Evolutionary conservation across 1,139 yeast species (phyloP).

Genomic region (Kluyveromyces sp.): DNA sequence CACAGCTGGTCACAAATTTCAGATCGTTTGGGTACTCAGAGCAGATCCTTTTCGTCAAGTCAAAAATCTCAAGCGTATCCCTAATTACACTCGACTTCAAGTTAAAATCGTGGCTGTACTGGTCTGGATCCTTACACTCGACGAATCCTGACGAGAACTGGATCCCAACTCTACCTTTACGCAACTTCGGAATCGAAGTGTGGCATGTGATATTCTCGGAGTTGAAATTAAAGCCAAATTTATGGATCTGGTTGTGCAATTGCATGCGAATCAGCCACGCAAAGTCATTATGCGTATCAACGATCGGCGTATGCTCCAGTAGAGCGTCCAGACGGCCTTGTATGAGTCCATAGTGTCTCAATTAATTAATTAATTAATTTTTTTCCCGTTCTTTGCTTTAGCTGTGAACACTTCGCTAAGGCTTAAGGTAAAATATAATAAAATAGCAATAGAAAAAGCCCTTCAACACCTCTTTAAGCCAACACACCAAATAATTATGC

Average conservation of each 20-base stretch:
- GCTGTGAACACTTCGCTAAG: background rate
- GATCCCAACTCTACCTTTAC: conserved; percentile 37
- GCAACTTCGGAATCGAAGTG: conserved; percentile 36
- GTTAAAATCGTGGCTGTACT: conserved; percentile 37
- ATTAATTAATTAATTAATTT: background rate
- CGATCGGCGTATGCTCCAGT: conserved; percentile 32
- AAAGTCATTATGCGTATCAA: conserved; percentile 45
- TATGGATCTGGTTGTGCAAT: conserved; percentile 36
- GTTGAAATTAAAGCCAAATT: conserved; percentile 14
- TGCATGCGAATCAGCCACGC: conserved; percentile 39
- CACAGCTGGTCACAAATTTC: conserved; percentile 34
- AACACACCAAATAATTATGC: too few species aligned
- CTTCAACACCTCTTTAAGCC: too few species aligned
- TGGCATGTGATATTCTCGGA: conserved; percentile 33
- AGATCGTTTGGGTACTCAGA: conserved; percentile 35
- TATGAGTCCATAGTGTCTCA: background rate
- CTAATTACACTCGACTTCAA: conserved; percentile 37
- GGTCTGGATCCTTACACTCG: conserved; percentile 37
- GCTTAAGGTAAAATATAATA: too few species aligned
- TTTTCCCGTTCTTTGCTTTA: background rate
- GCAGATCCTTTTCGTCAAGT: conserved; percentile 40
- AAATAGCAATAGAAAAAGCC: too few species aligned
- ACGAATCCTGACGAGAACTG: conserved; percentile 43
- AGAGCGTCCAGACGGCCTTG: conserved; percentile 24
- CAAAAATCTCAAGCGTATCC: conserved; percentile 48